A percentile compares a stretch with the other conserved stretches of the same genome.
Conservation (phyloP, 2,329 filamentous ascomycete species). For the Microcyclosporella mali region DNA sequence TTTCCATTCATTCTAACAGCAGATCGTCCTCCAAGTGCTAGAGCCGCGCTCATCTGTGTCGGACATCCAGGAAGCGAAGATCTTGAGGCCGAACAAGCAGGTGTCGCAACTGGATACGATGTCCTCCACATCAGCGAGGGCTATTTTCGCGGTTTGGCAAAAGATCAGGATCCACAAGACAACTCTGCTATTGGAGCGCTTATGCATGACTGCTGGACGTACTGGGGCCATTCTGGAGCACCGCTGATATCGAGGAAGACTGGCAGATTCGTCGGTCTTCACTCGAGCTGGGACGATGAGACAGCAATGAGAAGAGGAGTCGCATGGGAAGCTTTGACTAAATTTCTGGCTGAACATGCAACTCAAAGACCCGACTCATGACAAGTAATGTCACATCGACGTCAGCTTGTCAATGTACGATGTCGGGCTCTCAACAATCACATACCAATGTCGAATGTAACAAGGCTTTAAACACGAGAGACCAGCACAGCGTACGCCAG, state of each 20-base stretch:
- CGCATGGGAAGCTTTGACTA: slow-evolving; percentile 39
- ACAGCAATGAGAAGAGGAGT: slow-evolving; percentile 49
- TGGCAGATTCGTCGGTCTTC: slow-evolving; percentile 44
- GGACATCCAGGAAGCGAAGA: slow-evolving; percentile 41
- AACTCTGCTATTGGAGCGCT: slow-evolving; percentile 49
- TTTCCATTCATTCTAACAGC: slow-evolving; percentile 21
- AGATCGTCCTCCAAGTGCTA: slow-evolving; percentile 8
- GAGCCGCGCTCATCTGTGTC: slow-evolving; percentile 32
- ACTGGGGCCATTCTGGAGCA: slow-evolving; percentile 52
- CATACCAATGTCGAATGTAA: no score
- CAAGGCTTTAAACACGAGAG: no score
- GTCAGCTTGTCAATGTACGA: no score
- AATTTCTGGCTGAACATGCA: slow-evolving; percentile 31
- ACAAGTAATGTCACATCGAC: no score
- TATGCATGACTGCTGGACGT: slow-evolving; percentile 52
- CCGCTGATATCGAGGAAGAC: slow-evolving; percentile 39
- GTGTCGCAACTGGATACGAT: slow-evolving; percentile 40
- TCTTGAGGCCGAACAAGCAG: slow-evolving; percentile 37
- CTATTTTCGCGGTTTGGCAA: slow-evolving; percentile 35
- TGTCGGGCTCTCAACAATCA: no score
- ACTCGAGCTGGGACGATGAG: slow-evolving; percentile 51
- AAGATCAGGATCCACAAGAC: slow-evolving; percentile 42
- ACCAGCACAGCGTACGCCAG: no score
- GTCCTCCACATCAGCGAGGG: slow-evolving; percentile 45
- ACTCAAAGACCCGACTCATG: neutral